phyloP scores from a whole-genome alignment of 352 stramenopile species.

The Thalassiosira hispida region DNA sequence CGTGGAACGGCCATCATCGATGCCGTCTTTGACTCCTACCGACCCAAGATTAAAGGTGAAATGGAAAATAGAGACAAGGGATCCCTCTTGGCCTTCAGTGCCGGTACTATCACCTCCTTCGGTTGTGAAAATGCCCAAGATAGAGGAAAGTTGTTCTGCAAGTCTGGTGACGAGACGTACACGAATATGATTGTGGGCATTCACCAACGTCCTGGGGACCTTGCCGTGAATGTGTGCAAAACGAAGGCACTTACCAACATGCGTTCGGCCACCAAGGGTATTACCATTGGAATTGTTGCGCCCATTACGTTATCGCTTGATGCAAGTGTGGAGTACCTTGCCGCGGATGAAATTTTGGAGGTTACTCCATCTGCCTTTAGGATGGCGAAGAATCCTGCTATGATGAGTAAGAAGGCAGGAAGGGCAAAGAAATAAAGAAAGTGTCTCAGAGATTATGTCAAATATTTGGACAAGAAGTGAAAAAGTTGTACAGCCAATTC shows the following conservation, averaged over 20 bases:
- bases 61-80: constrained; percentile 85
- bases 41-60: constrained; percentile 77
- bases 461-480: too few relatives aligned
- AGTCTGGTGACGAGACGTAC: constrained; percentile 92
- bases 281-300: constrained; percentile 93
- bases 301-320: constrained; percentile 96
- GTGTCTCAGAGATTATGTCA: neutral
- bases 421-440: constrained; percentile 48
- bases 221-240: constrained; percentile 98
- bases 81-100: constrained; percentile 87
- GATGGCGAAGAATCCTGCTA: constrained; percentile 90
- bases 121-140: constrained; percentile 95
- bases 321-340: constrained; percentile 96
- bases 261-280: constrained; percentile 94
- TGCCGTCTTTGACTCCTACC: constrained; percentile 97
- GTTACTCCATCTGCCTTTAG: constrained; percentile 95
- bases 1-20: constrained; percentile 97
- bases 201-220: constrained; percentile 94
- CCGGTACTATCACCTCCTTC: constrained; percentile 89
- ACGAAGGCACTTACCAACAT: constrained; percentile 99
- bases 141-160: constrained; percentile 96
- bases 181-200: constrained; percentile 97
- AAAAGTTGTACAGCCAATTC: too few relatives aligned
- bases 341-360: constrained; percentile 98
- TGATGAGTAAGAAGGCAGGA: constrained; percentile 65